Evolutionary conservation across 2,329 filamentous ascomycete species (phyloP), one percentile per base, ranked within the genome.

Genomic region (Lithohypha guttulata): DNA sequence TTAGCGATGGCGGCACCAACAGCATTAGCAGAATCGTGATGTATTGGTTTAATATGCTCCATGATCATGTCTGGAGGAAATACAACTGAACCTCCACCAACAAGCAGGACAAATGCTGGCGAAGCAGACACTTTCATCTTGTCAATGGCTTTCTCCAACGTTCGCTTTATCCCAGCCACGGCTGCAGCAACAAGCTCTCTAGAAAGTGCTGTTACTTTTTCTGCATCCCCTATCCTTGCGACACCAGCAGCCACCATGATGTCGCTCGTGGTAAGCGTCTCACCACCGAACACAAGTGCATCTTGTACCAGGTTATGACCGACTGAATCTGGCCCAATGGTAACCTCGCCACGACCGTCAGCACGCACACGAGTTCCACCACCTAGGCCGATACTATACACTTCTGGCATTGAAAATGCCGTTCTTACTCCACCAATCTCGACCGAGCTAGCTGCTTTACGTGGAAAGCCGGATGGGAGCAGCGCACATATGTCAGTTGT

Each of bases 401-500:
- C 62, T 53, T 77, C 60, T 13, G 73, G 66, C 65, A 75, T 63
- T 18, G 70, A 64, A 45, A 75, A 78, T 11, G 74, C 74, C 27
- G 73, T 75, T 10, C 72, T 60, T 0, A 78, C 72, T 1, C 73
- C 73, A 2, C 67, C 71, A 3, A 79, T 61, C 39, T 74, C 69
- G 7, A 71, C 70, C 38, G 71, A 77, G 0, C 69, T 70, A 0
- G 72, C 65, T 3, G 75, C 72, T 45, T 77, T 73, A 14, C 73
- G 64, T 0, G 75, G 75, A 32, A 77, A 77, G 0, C 75, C 75
- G 2, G 68, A 74, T 0, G 71, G 66, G 1, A 76, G 59, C 2
- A 79, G 54, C 0, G 72, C 62, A 18, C 73, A 73, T 6, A 77
- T 68, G 52, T 79, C 75, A 2, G 72, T 73, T 0, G 73, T 78